Evolutionary conservation across 345 rosid genomes (phyloP).

Genomic region (Arabidopsis thaliana): DNA sequence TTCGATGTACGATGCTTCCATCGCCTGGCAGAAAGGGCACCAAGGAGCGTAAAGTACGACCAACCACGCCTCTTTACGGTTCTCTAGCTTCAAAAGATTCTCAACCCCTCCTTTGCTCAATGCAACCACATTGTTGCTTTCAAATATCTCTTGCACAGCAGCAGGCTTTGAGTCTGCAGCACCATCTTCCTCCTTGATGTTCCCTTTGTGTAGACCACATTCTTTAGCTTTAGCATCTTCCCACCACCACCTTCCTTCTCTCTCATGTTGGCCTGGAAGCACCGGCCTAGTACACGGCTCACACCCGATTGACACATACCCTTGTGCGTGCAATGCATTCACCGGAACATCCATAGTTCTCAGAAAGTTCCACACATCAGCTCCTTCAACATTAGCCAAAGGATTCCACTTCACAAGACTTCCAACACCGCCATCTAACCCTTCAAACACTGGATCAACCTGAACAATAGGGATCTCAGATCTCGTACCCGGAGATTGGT

Average conservation of each 20-base stretch:
- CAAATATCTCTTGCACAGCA: conserved; percentile 62
- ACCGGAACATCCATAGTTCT: conserved; percentile 88
- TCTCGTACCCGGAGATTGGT: conserved; percentile 85
- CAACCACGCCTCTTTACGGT: conserved; percentile 81
- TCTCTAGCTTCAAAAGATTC: conserved; percentile 68
- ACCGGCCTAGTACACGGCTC: conserved; percentile 98
- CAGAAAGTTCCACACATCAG: conserved; percentile 80
- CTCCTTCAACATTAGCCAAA: conserved; percentile 76
- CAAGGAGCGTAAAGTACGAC: conserved; percentile 96
- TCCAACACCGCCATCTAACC: conserved; percentile 81
- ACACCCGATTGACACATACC: conserved; percentile 91
- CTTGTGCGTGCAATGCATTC: conserved; percentile 73
- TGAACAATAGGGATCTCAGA: conserved; percentile 89
- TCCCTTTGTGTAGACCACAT: conserved; percentile 94
- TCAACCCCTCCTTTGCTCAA: conserved; percentile 80
- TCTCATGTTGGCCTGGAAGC: conserved; percentile 96
- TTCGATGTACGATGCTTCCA: conserved; percentile 79
- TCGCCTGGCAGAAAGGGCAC: conserved; percentile 94
- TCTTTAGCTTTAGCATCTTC: conserved; percentile 98
- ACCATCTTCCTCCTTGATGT: conserved; percentile 62
- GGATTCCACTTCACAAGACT: conserved; percentile 99
- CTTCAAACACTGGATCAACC: conserved; percentile 91
- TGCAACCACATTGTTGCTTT: conserved; percentile 61
- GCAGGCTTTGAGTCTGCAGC: conserved; percentile 44
- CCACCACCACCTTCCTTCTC: conserved; percentile 99